Evolutionary conservation across 1,284 basidiomycete genomes (phyloP), one percentile per base, ranked within the genome.

Genomic region (Meripilus lineatus): DNA sequence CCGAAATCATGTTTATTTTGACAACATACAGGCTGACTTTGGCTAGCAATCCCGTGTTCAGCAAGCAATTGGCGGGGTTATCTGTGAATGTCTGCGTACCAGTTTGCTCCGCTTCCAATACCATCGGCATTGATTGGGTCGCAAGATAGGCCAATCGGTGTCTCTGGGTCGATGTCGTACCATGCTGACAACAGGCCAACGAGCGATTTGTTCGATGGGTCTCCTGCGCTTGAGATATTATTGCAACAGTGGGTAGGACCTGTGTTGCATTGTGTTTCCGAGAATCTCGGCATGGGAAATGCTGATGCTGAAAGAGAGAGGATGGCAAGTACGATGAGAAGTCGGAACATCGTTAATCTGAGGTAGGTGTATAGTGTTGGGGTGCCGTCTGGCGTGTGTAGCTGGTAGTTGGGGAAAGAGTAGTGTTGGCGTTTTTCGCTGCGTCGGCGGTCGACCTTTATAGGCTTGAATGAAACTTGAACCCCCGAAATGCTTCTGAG

Each of bases 221-320:
- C 45, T 24, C 25, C 24, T 5, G 56, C 46, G 10, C 41, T 35
- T 41, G 55, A 50, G 18, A 52, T 42, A 7, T 38, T 32, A 42
- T 55, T 43, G 50, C 56, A 57, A 50, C 56, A 57, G 36, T 48
- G 49, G 14, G 50, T 22, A 23, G 46, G 17, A 44, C 54, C 52
- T 8, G 52, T 51, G 35, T 44, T 39, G 49, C 56, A 57, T 26
- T 49, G n/a, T 26, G 18, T 17, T 14, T 10, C 23, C 14, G n/a
- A 15, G 6, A n/a, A 23, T 17, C 37, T 10, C 15, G 26, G 11
- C 20, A 17, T n/a, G 14, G 44, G 11, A 25, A 23, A 11, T 20
- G 15, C 40, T 8, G 7, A 3, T 26, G 25, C 18, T 26, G 28
- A 13, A 6, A 14, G 40, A 32, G 18, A n/a, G 24, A 32, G 11